Base-by-base conservation (phyloP, 2,329 filamentous ascomycete genomes). In the Curvularia sp. region DNA sequence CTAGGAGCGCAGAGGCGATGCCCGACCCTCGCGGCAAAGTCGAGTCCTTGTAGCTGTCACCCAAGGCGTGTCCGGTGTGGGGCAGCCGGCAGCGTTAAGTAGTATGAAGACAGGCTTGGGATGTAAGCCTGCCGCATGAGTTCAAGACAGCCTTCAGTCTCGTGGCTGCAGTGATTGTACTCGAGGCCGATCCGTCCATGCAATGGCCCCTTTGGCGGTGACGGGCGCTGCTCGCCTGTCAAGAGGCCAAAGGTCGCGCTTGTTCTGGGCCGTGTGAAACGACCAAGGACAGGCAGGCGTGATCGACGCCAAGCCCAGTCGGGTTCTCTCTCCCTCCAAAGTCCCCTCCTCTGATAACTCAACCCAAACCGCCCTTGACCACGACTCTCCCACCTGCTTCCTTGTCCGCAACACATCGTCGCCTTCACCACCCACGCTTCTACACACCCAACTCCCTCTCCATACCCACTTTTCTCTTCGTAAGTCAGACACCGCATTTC, bases 401-500 rank as follows among this genome's bases (percentile, higher is more conserved):
- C 63, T 63, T 60, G 57, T 59, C 65, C 61, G 43, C 61, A 58
- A 61, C 52, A 56, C 64, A 47, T 35, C 53, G 52, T 18, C 60
- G 53, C 61, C 53, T 57, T 44, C 55, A 48, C 43, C 54, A 31
- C 49, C 56, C 48, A 51, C 54, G 46, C 64, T 43, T 57, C 65
- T 66, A 50, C 61, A 55, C 53, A 63, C 43, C 39, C 48, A 28
- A 26, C 47, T 52, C 58, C 48, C 55, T 28, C 56, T 48, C 22
- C 57, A 47, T 58, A 62, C 57, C 55, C 56, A 46, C 46, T 55
- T 51, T 50, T 57, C 63, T 60, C 63, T 62, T 53, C 65, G 73
- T 75, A 76, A 76, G 74, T 76, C 62, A 62, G 63, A 60, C 55
- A 56, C 62, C 57, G 50, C 60, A 65, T 66, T 64, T 63, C 69